Base-by-base conservation (phyloP, 371 early-diverging fungal genomes). In the Mortierella sp. region DNA sequence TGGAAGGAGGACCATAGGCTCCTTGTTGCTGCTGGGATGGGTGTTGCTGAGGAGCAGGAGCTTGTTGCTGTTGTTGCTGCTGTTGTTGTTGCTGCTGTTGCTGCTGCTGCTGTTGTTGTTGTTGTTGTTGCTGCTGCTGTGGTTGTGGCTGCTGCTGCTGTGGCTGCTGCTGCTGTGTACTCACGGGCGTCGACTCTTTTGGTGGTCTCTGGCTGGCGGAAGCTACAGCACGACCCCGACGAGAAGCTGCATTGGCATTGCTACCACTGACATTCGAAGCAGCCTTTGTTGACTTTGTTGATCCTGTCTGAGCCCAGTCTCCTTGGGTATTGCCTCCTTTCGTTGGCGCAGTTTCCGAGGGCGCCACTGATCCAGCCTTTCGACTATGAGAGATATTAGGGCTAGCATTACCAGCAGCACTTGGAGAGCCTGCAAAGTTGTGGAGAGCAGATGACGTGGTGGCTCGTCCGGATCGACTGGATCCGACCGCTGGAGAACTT, bases 401-500 rank as follows among this genome's bases (percentile, higher is more conserved):
- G 48, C 71, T 25, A 52, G 50, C 25, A 16, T 72, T 64, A 47
- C 66, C 72, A 6, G 61, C 28, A 0, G 30, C 60, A 19, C 60
- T 62, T 7, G 47, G 55, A 14, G 72, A 68, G 45, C 68, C 62
- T 26, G 79, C 62, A 63, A 77, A 77, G 47, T 72, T 77, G 57
- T 77, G 79, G 12, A 57, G 55, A 0, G 79, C 79, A 16, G 73
- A 72, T 0, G 66, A 60, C 18, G 80, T 73, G 16, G 80, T 73
- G 26, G 28, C 57, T 53, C 73, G 66, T 43, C 80, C 70, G 56
- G 66, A 61, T 37, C 74, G 66, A 44, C 69, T 64, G 52, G 70
- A 66, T n/a, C 57, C 55, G 29, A 69, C n/a, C 6, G 66, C 70
- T 4, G 73, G 73, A 44, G 80, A 70, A 15, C 80, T 47, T 5